Base-by-base conservation (phyloP, 768 basidiomycete species). In the Kwoniella mangroviensis region DNA sequence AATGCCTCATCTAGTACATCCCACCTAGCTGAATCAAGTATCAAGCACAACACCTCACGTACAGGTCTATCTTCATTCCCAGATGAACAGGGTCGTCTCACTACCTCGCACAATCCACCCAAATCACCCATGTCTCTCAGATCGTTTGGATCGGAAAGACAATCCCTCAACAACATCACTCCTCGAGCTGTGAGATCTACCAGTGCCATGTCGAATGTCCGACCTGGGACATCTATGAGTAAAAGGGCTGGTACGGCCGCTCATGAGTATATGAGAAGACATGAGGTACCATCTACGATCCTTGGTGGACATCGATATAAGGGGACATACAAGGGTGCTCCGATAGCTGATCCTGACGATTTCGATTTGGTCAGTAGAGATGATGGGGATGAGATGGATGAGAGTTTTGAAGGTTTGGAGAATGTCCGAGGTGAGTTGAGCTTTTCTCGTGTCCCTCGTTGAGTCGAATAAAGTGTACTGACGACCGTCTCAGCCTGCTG, bases 241-340 rank as follows among this genome's bases (percentile, higher is more conserved):
- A 96, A 96, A 82, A 90, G 94, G 7, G 88, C 90, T 2, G 94
- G 93, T 12, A 98, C 95, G 10, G 92, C 94, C 1, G 96, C 96
- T 0, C 88, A 90, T 11, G 95, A 98, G 79, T 98, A 94, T 76
- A 86, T 96, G 51, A 89, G 91, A 26, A 91, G 91, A 43, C 74
- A 78, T 55, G 82, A 83, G 65, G 78, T 75, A 12, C 80, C 76
- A 3, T 63, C 60, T 19, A 63, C 77, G 11, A 60, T 75, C 13
- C 72, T 74, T 70, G 73, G 81, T 70, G 73, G 75, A 69, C 76
- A 80, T 69, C 62, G 79, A 49, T 81, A 75, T 65, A 76, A 76
- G 66, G 73, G 77, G 1, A 49, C 73, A n/a, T 74, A 79, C 63
- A 72, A 74, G 72, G 67, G 75, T 43, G 55, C 73, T 19, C 69